These are phyloP conservation scores for Sclerotiophoma versabilis DNA, from an alignment of 2,329 filamentous ascomycete species.

Conservation along the genomic window DNA sequence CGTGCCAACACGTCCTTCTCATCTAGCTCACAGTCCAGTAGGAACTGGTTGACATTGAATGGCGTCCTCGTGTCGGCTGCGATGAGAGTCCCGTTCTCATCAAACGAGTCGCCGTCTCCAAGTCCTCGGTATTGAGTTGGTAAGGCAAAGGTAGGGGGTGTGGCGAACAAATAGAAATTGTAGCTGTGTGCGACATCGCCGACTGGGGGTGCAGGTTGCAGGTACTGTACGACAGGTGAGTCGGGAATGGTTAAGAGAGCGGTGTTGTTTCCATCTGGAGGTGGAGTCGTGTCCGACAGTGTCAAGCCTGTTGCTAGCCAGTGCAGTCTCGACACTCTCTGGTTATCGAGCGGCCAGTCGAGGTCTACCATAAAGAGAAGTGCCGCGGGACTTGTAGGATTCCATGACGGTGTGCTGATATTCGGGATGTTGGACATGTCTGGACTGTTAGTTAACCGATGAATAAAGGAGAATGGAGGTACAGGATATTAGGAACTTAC, in stretches of 20 bases:
- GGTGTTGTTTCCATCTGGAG: slow-evolving; percentile 13
- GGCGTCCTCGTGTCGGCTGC: slow-evolving; percentile 28
- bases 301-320: slow-evolving; percentile 39
- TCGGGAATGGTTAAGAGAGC: slow-evolving; percentile 4
- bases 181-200: slow-evolving; percentile 37
- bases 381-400: slow-evolving; percentile 5
- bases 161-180: slow-evolving; percentile 32
- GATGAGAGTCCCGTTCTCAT: neutral
- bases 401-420: slow-evolving; percentile 30
- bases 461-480: no score
- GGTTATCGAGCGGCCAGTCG: slow-evolving; percentile 37
- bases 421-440: slow-evolving; percentile 34
- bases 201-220: slow-evolving; percentile 30
- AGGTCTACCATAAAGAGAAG: slow-evolving; percentile 40
- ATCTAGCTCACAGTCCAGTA: slow-evolving; percentile 36
- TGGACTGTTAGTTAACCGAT: slow-evolving; percentile 12
- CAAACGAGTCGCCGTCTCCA: neutral
- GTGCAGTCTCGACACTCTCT: slow-evolving; percentile 37
- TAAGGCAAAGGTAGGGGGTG: slow-evolving; percentile 29
- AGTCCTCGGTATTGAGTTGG: slow-evolving; percentile 32
- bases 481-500: slow-evolving; percentile 4
- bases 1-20: slow-evolving; percentile 39
- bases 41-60: slow-evolving; percentile 47
- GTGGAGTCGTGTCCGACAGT: slow-evolving; percentile 4
- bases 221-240: slow-evolving; percentile 21